A percentile compares a stretch with the other conserved stretches of the same genome.
These are phyloP conservation scores for Diaporthe vaccinii DNA, from an alignment of 2,329 filamentous ascomycete species.

Conservation along the genomic window DNA sequence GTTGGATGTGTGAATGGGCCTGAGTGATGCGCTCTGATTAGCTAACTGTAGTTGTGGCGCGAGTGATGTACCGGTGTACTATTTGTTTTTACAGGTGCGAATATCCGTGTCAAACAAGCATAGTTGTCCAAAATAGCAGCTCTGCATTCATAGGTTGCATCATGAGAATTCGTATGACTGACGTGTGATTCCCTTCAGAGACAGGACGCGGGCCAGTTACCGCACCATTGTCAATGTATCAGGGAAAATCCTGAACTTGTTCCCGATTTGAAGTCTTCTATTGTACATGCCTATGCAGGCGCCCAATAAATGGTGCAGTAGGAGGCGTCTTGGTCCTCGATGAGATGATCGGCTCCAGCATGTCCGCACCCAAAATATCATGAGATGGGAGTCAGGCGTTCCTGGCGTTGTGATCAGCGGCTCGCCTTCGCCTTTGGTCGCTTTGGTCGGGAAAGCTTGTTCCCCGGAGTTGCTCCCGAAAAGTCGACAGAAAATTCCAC, in stretches of 20 bases:
- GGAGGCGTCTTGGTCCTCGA: neutral
- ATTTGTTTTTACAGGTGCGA: no score
- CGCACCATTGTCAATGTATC: neutral
- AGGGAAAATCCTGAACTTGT: neutral
- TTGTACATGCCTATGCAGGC: neutral
- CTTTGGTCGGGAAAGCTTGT: neutral
- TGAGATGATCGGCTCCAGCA: neutral
- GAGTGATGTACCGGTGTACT: no score
- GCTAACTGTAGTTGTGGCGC: no score
- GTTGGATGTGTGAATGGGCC: no score
- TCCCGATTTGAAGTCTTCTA: neutral
- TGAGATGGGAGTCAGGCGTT: neutral
- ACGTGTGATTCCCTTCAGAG: no score
- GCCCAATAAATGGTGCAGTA: neutral
- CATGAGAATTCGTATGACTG: no score
- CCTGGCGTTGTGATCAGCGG: constrained; percentile 12
- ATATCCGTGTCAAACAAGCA: no score
- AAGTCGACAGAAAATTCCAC: constrained; percentile 14
- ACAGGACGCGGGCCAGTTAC: neutral
- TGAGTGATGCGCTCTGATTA: no score
- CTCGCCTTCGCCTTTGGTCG: neutral
- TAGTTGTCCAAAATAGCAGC: no score
- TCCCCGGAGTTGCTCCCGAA: constrained; percentile 21
- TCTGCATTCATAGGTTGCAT: no score
- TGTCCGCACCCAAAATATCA: neutral